These are phyloP conservation scores for Turritis glabra DNA, from an alignment of 345 rosid genomes.

Conservation along the genomic window DNA sequence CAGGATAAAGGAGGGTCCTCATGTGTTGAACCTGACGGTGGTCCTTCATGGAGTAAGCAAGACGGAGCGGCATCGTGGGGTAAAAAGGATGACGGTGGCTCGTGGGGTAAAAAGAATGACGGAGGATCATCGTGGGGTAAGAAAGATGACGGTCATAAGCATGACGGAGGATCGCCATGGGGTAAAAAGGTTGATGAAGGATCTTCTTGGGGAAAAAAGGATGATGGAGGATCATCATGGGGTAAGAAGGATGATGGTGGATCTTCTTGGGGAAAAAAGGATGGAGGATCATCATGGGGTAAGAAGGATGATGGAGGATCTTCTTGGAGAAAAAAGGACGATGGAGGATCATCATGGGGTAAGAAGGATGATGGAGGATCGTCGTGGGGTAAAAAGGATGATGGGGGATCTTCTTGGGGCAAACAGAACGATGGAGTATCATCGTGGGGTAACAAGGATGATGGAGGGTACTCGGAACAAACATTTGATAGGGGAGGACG, in stretches of 20 bases:
- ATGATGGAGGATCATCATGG: constrained; percentile 2
- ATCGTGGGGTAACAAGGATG: constrained; percentile 25
- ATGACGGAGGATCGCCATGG: constrained; percentile 23
- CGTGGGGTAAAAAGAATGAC: constrained; percentile 10
- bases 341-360: constrained; percentile 41
- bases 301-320: constrained; percentile 6
- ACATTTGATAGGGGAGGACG: constrained; percentile 39
- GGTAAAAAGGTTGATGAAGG: constrained; percentile 39
- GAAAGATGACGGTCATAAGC: constrained; percentile 28
- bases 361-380: constrained; percentile 20
- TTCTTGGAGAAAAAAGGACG: constrained; percentile 42
- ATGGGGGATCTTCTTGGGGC: neutral
- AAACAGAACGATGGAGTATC: constrained; percentile 15
- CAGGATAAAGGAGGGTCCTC: constrained; percentile 27
- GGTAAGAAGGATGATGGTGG: neutral
- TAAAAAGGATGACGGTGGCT: constrained; percentile 10
- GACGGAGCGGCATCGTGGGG: constrained; percentile 13
- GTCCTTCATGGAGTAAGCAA: constrained; percentile 40
- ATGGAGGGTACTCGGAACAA: constrained; percentile 28
- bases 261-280: neutral
- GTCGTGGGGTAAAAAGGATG: neutral
- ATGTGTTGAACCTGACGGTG: constrained; percentile 46
- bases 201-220: constrained; percentile 44
- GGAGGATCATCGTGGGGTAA: neutral
- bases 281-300: constrained; percentile 41